Base-by-base conservation (phyloP, 169 alveolate genomes). In the Cryptosporidium meleagridis region DNA sequence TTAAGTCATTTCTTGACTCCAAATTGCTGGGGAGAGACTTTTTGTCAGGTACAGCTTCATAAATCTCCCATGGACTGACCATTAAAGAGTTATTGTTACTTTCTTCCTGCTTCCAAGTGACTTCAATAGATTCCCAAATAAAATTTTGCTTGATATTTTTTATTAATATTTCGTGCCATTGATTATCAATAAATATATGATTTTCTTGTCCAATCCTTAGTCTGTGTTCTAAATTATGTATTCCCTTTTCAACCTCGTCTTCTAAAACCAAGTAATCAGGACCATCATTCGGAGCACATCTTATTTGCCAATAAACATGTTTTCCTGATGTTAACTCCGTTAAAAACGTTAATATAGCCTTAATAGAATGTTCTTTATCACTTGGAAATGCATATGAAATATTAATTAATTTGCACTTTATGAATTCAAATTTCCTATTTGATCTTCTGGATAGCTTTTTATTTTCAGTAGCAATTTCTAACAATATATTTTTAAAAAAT, bases 21-120 rank as follows among this genome's bases (percentile, higher is more conserved):
- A 80, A 12, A 14, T 44, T 59, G 62, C 12, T 29, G n/a, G n/a
- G 44, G 7, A 1, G 3, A 10, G 58, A 23, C 29, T 65, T 80
- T 16, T 26, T 29, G 33, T 73, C 86, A 33, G 86, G 70, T n/a
- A 29, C 58, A 73, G 12, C 5, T n/a, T 73, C 86, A 51, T 59
- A n/a, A 14, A 80, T 59, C 18, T 80, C 89, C 89, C 89, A 80
- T 37, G 89, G 89, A 67, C 51, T 80, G 29, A 80, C 89, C 75
- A 58, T 55, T 39, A 73, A 53, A 18, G 86, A 23, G 52, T 37
- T 21, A 41, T 53, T 35, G n/a, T 35, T 39, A 6, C 45, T 45
- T 10, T 37, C 75, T 29, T 80, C 80, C 16, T 23, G 55, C 31
- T 59, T 70, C 89, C 89, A 80, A 26, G 51, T 16, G 21, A 80